These are phyloP conservation scores for Colletotrichum scovillei DNA, from an alignment of 2,329 filamentous ascomycete species.

Conservation along the genomic window DNA sequence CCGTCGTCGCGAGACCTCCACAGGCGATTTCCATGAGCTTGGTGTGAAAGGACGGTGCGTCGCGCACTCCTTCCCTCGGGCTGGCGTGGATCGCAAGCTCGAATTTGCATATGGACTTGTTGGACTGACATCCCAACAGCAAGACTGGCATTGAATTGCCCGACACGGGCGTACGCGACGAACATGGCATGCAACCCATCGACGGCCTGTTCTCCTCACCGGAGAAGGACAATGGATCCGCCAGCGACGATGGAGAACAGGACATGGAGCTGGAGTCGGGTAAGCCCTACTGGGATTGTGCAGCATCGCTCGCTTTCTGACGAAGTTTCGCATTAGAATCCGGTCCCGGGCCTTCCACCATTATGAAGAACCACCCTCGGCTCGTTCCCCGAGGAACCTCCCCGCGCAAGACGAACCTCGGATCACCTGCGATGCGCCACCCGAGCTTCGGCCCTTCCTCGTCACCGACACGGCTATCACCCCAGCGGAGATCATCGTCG, in stretches of 20 bases:
- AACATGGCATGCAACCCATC: constrained; percentile 90
- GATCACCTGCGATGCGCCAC: constrained; percentile 71
- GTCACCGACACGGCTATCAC: constrained; percentile 57
- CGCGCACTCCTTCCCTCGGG: neutral
- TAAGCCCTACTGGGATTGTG: constrained; percentile 44
- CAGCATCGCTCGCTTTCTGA: constrained; percentile 37
- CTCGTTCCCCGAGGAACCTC: constrained; percentile 50
- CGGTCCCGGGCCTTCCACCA: constrained; percentile 64
- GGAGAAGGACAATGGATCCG: constrained; percentile 56
- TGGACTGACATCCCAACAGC: constrained; percentile 57
- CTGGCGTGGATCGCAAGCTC: neutral
- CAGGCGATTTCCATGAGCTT: constrained; percentile 56
- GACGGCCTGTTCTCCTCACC: constrained; percentile 92
- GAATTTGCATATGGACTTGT: neutral
- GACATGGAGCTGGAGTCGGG: constrained; percentile 66
- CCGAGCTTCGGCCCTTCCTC: constrained; percentile 66
- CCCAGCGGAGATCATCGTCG: constrained; percentile 38
- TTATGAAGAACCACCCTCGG: constrained; percentile 58
- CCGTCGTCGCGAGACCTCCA: constrained; percentile 46
- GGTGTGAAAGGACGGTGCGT: constrained; percentile 62
- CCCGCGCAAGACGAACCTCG: constrained; percentile 71
- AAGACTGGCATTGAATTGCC: constrained; percentile 89
- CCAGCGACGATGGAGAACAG: constrained; percentile 52
- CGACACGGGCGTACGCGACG: constrained; percentile 85
- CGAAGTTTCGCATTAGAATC: constrained; percentile 50